Evolutionary conservation across 768 basidiomycete species (phyloP), one percentile per base, ranked within the genome.

Genomic region (Crassisporium funariophilum): DNA sequence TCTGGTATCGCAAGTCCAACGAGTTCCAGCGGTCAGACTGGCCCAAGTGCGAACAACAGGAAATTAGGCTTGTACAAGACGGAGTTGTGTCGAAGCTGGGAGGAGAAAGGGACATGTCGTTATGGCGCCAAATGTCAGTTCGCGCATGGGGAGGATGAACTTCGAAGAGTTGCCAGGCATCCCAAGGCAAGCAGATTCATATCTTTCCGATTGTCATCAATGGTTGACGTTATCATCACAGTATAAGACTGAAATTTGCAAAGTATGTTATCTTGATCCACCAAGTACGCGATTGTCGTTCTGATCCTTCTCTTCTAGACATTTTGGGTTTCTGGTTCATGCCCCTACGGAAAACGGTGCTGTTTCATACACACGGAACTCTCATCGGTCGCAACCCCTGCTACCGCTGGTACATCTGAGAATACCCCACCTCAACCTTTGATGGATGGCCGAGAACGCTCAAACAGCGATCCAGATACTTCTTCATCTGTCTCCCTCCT

Each of bases 201-300:
- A 42, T 54, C 38, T 38, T 54, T 25, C 19, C 38, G 43, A 24
- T 37, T 22, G 46, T 44, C 49, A 39, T 27, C 53, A 64, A 27
- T 65, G 35, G 21, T 40, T 40, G n/a, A 34, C 10, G 33, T 41
- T 53, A 36, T 42, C 55, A 27, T 41, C 39, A 25, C 59, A 89
- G 90, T 94, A 94, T 69, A 95, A 95, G 69, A 94, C 92, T 8
- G 91, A 95, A 67, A 91, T 94, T 54, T 95, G 91, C 65, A 83
- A 91, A 72, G 89, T 91, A 58, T 54, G 83, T 49, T 46, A 37
- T 40, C 53, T 24, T 25, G 19, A 41, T 22, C 16, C 22, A 36
- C 42, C 60, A 41, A 13, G 34, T 7, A 44, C 24, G 17, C 17
- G 25, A 23, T 25, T 39, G 39, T 11, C 47, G 44, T 54, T 25